These are phyloP conservation scores for Beauveria sp. DNA, from an alignment of 2,329 filamentous ascomycete genomes.

Conservation along the genomic window DNA sequence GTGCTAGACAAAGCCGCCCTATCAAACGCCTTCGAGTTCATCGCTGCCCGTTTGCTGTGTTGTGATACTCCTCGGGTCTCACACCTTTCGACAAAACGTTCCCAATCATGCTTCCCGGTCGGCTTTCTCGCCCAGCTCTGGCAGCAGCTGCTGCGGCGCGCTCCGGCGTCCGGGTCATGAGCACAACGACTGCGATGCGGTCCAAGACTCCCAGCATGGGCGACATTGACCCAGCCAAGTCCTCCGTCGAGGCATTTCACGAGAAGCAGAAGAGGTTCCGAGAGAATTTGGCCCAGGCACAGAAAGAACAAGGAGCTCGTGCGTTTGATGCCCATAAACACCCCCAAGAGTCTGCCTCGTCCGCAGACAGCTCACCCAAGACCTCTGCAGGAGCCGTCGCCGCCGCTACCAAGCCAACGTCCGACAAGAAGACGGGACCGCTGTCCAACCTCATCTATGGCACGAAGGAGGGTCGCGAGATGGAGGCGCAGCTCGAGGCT, in stretches of 20 bases:
- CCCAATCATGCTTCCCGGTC: slow-evolving; percentile 42
- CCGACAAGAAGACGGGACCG: slow-evolving; percentile 60
- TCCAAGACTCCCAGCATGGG: slow-evolving; percentile 65
- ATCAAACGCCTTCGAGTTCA: background rate
- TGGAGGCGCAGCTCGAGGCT: slow-evolving; percentile 92
- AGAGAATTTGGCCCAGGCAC: slow-evolving; percentile 66
- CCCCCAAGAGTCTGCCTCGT: slow-evolving; percentile 30
- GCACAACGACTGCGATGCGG: slow-evolving; percentile 39
- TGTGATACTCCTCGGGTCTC: background rate
- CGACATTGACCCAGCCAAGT: slow-evolving; percentile 63
- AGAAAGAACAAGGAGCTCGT: slow-evolving; percentile 85
- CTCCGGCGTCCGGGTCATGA: slow-evolving; percentile 47
- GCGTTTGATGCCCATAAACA: slow-evolving; percentile 37
- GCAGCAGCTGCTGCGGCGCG: slow-evolving; percentile 37
- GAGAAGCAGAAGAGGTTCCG: slow-evolving; percentile 80
- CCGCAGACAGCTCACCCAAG: slow-evolving; percentile 31
- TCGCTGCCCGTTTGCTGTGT: background rate
- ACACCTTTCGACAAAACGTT: slow-evolving; percentile 9
- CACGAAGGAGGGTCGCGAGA: slow-evolving; percentile 87
- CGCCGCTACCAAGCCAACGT: slow-evolving; percentile 44
- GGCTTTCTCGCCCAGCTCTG: slow-evolving; percentile 37
- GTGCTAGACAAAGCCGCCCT: slow-evolving; percentile 2
- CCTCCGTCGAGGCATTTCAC: slow-evolving; percentile 69
- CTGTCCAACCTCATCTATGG: slow-evolving; percentile 91
- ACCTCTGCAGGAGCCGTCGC: slow-evolving; percentile 35